Evolutionary conservation across 768 basidiomycete genomes (phyloP), one percentile per base, ranked within the genome.

Genomic region (Lepiota venenata): DNA sequence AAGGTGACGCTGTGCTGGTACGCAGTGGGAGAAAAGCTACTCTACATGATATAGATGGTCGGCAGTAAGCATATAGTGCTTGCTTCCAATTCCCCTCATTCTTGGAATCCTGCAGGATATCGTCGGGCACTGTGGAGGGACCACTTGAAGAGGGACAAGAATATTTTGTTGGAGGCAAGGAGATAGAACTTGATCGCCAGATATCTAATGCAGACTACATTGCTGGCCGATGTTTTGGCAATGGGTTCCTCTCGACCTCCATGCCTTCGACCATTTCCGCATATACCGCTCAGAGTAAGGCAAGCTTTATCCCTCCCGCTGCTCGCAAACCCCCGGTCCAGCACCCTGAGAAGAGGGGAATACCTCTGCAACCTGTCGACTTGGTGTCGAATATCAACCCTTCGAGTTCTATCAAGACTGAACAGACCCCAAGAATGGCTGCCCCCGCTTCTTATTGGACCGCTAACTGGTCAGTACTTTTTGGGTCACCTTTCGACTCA

Each of bases 1-100:
- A 94, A 49, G 91, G 88, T 36, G 90, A 87, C 61, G 85, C 77
- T 36, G 75, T 87, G n/a, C 74, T 90, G 4, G 80, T 81, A 9
- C 71, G 82, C 15, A 69, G 66, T 7, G 65, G 60, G 4, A 56
- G 55, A 7, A 79, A 71, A 61, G 79, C 77, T 45, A 77, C 71
- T 3, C 67, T 90, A 22, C 82, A 81, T 55, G 83, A 87, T 60
- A 64, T 72, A 7, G 85, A 90, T 49, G 86, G 87, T 20, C 82
- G 80, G 73, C 64, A 74, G 89, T 89, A 67, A 56, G 82, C 59
- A 45, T 50, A n/a, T 29, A 20, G 52, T 49, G 29, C n/a, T 18
- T 46, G 2, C 36, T 51, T 37, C 9, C 51, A 15, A 56, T 29
- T 7, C 25, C 15, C 51, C 25, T 48, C 29, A 52, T 7, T 35